A percentile compares a stretch with the other conserved stretches of the same genome.
Conservation (phyloP, 768 basidiomycete species). For the Russula abietina region DNA sequence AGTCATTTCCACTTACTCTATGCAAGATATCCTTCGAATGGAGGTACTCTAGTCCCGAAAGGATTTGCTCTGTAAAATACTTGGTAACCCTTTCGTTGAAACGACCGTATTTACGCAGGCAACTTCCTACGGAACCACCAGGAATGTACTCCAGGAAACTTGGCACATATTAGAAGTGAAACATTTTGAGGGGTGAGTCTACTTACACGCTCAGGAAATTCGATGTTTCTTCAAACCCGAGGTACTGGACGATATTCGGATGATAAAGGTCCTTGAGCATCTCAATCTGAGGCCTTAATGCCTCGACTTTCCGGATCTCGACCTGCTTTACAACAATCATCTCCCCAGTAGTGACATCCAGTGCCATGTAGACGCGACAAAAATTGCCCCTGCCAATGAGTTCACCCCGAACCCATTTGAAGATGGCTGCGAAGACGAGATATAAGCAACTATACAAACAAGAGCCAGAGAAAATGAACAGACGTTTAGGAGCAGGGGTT, state of each 20-base stretch:
- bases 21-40: conserved; percentile 91
- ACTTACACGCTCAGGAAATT: conserved; percentile 88
- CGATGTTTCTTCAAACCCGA: conserved; percentile 89
- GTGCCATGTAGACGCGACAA: conserved; percentile 90
- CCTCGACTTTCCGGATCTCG: conserved; percentile 86
- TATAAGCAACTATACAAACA: neutral
- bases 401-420: conserved; percentile 98
- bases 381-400: conserved; percentile 96
- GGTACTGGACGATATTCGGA: conserved; percentile 94
- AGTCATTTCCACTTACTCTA: conserved; percentile 47
- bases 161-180: conserved; percentile 4
- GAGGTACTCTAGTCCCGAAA: conserved; percentile 87
- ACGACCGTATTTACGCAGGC: conserved; percentile 85
- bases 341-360: conserved; percentile 94
- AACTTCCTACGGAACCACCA: conserved; percentile 89
- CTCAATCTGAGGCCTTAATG: conserved; percentile 91
- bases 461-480: conserved; percentile 32
- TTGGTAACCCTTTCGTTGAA: conserved; percentile 90
- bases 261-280: conserved; percentile 95
- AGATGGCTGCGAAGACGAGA: conserved; percentile 52
- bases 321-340: conserved; percentile 99
- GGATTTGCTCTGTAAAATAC: conserved; percentile 88
- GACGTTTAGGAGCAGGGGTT: conserved; percentile 50
- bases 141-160: conserved; percentile 99
- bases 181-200: conserved; percentile 3